Base-by-base conservation (phyloP, 1,139 yeast genomes). In the Taphrina wiesneri region DNA sequence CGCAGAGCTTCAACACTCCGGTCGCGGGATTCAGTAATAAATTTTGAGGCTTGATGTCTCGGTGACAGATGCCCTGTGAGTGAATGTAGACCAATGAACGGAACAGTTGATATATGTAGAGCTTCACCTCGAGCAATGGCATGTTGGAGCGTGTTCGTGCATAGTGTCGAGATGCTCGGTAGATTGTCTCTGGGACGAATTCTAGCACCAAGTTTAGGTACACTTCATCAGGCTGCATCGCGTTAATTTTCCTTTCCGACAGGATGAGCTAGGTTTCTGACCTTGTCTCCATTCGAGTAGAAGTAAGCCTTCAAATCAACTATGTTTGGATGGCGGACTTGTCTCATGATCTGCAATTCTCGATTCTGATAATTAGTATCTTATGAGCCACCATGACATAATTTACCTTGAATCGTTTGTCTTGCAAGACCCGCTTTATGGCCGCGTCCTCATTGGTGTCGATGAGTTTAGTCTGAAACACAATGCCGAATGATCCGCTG, bases 31-130 rank as follows among this genome's bases (percentile, higher is more conserved):
- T 93, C 70, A 93, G 88, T 73, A 93, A 81, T 69, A 93, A 81
- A 77, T 93, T 93, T 75, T 95, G 98, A 2, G 99, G 99, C 76
- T 93, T 93, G 73, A 93, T 93, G 78, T 93, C 99, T 75, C 99
- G 86, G 77, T 93, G 99, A 77, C 99, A 93, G 71, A 95, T 93
- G 30, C 96, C 96, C 72, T 85, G 85, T 13, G 90, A 83, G 76
- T 95, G 99, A 72, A 95, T 86, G 77, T 91, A 93, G 72, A 93
- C 93, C 71, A 93, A 82, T 1, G 97, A 93, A 72, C 97, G 83
- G 75, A 93, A 85, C 79, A 93, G 82, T 77, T 93, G 99, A 78
- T 88, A 93, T 68, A 96, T 89, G 78, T 92, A 89, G 68, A 90
- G 82, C 77, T 92, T 92, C 69, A 93, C 88, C 75, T 92, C 98